Conservation (phyloP, 805 yeast genomes). For the Pichia kluyveri region DNA sequence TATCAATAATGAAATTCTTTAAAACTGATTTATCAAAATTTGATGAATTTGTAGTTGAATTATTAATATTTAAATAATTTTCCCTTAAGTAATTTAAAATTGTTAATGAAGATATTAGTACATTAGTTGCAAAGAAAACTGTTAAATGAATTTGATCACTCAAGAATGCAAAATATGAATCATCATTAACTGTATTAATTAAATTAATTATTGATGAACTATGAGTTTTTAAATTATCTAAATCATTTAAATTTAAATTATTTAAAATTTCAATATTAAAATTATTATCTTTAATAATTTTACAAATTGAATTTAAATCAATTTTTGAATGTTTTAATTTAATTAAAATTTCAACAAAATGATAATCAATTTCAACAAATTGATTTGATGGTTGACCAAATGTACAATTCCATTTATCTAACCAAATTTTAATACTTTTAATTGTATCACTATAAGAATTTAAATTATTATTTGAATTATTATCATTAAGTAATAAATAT, state of each 20-base stretch:
- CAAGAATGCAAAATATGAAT: conserved; percentile 56
- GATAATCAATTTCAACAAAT: conserved; percentile 63
- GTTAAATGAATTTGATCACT: conserved; percentile 61
- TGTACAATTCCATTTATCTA: conserved; percentile 58
- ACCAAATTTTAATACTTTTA: conserved; percentile 49
- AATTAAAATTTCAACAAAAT: conserved; percentile 49
- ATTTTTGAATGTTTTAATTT: conserved; percentile 14
- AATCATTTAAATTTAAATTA: neutral
- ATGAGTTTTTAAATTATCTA: conserved; percentile 29
- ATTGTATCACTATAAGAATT: conserved; percentile 3
- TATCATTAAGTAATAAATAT: conserved; percentile 36
- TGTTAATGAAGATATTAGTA: conserved; percentile 25
- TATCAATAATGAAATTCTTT: neutral
- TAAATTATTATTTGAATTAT: conserved; percentile 7
- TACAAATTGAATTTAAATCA: conserved; percentile 3
- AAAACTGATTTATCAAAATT: too few species aligned
- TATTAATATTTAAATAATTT: neutral
- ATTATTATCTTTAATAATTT: neutral
- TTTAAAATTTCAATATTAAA: neutral
- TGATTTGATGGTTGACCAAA: conserved; percentile 65
- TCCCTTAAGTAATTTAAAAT: neutral
- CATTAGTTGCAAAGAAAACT: conserved; percentile 33
- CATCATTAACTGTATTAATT: conserved; percentile 29
- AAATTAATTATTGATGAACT: conserved; percentile 34
- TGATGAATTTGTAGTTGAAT: neutral